A percentile compares a stretch with the other conserved stretches of the same genome.
Conservation (phyloP, 352 stramenopile species). For the Phytophthora niederhauseri region DNA sequence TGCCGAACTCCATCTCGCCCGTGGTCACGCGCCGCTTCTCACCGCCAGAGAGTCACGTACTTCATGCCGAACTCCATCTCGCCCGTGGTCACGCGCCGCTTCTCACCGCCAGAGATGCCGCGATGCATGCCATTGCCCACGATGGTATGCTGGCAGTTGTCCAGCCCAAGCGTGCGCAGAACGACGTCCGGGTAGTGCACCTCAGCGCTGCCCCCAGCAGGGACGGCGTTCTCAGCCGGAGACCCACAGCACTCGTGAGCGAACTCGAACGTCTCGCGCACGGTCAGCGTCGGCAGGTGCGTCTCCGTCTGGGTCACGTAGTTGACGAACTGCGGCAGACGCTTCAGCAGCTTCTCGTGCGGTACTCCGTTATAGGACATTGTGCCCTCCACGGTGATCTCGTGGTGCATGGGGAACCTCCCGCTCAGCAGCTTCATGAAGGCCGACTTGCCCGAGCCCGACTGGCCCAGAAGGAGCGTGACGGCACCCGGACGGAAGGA, state of each 20-base stretch:
- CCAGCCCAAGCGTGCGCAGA: not conserved
- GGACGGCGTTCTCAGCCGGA: not conserved
- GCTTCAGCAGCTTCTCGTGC: not conserved
- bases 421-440: slow-evolving; percentile 13
- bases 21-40: slow-evolving; percentile 81
- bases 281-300: slow-evolving; percentile 6
- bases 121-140: slow-evolving; percentile 16
- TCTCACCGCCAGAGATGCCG: slow-evolving; percentile 77
- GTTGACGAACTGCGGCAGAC: slow-evolving; percentile 12
- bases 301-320: slow-evolving; percentile 6
- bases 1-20: slow-evolving; percentile 87
- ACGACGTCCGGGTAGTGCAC: not conserved
- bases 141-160: slow-evolving; percentile 11
- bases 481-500: slow-evolving; percentile 7
- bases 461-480: slow-evolving; percentile 8
- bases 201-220: not conserved
- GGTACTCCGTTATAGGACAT: not conserved
- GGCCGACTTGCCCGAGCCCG: slow-evolving; percentile 5
- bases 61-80: slow-evolving; percentile 88
- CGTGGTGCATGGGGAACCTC: not conserved
- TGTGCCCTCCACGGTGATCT: slow-evolving; percentile 5
- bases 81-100: slow-evolving; percentile 71
- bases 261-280: slow-evolving; percentile 9
- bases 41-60: slow-evolving; percentile 77
- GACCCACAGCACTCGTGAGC: slow-evolving; percentile 4